Base-by-base conservation (phyloP, 2,329 filamentous ascomycete species). In the Sarocladium strictum region DNA sequence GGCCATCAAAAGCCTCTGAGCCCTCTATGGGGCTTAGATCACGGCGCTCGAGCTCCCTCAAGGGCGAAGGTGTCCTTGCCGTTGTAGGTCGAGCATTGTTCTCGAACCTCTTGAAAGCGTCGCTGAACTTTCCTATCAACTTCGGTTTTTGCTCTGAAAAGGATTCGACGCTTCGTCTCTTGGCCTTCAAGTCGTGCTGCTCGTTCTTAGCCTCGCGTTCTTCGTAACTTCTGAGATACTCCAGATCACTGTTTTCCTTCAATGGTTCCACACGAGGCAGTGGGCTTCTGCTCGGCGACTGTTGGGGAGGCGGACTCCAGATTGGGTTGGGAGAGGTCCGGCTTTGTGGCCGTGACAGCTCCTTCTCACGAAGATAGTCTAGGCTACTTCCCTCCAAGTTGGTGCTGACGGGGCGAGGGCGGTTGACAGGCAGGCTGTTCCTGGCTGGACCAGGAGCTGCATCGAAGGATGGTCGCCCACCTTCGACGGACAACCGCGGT, bases 71-170 rank as follows among this genome's bases (percentile, higher is more conserved):
- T 14, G 75, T 75, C 33, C 76, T 71, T 6, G 61, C 64, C n/a
- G 65, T 55, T 61, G 32, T 53, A 6, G 7, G 27, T 43, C 59
- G 63, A 64, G 57, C 69, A 56, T 76, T 80, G 23, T 75, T 78
- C 68, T 99, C 94, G 61, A 97, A 97, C 5, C 88, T 82, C 64
- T 93, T 90, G 72, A 97, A 97, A 2, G 93, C 92, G 63, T 97
- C 92, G 1, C 92, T 90, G 67, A 97, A 97, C 61, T 87, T 90
- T 23, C 91, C 89, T 4, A 85, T 86, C 19, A 95, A 75, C 89
- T 69, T 94, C 96, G 24, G 87, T 88, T 37, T 84, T 84, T 6
- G 87, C 84, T 17, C 90, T 71, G 0, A 86, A 84, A 54, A 87
- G 78, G 1, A 17, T n/a, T 53, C 50, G 14, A 96, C 71, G 67